Evolutionary conservation across 352 stramenopile species (phyloP), one percentile per base, ranked within the genome.

Genomic region (Peronospora farinosa): DNA sequence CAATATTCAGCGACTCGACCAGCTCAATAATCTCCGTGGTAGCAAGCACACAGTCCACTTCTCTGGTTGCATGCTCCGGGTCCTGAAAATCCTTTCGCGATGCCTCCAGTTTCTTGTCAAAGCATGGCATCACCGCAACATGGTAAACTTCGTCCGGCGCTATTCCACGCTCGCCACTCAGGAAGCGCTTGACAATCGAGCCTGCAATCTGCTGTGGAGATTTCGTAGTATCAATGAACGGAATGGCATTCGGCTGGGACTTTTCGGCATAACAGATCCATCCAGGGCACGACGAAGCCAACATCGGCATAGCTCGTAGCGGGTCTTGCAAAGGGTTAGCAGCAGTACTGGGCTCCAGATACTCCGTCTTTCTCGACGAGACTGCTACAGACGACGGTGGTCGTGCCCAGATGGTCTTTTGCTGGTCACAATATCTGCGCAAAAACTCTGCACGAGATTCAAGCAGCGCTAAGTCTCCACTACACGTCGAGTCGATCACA

Each of bases 181-280:
- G 66, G 33, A 92, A 72, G 21, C 79, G 73, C 60, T 91, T 94
- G 49, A 94, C 57, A 13, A 94, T 68, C 31, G 77, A 83, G 8
- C 88, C 79, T 16, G 88, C 78, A 72, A 98, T 97, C 54, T 97
- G 88, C 62, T 98, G 94, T 1, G 96, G 88, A 21, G 94, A 98
- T 59, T 97, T 97, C 31, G 83, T 96, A 5, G 86, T 95, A 44
- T 94, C 92, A 39, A 98, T 95, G 48, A 98, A 95, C 15, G 92
- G 94, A 15, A 99, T 95, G 1, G 87, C 83, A 28, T 93, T 80
- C n/a, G 92, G 86, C 40, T 96, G 82, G 16, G 88, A 96, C 71
- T 99, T 99, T 71, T 99, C 96, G 0, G 96, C 91, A 54, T 98
- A 97, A 60, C 96, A 98, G 17, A 99, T 94, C 76, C 97, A 97